Conservation (phyloP, 331 rosid species). For the Arachis monticola region DNA sequence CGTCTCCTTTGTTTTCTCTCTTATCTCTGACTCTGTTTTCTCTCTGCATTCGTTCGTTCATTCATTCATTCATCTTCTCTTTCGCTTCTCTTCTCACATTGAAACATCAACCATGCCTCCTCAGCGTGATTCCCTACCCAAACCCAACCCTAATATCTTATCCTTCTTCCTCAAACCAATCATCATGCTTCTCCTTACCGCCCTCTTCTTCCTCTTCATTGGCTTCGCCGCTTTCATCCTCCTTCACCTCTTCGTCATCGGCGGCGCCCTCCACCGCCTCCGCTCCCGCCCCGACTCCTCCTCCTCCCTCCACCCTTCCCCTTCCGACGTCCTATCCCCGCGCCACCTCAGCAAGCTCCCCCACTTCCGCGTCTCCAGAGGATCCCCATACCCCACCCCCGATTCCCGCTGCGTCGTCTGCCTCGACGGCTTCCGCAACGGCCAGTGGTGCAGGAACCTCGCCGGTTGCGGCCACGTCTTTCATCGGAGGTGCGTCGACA, state of each 20-base stretch:
- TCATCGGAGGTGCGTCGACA: conserved; percentile 73
- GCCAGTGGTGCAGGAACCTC: conserved; percentile 80
- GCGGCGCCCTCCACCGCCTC: conserved; percentile 64
- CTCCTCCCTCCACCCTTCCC: conserved; percentile 21
- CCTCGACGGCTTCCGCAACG: conserved; percentile 62
- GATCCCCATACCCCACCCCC: conserved; percentile 23
- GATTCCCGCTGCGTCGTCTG: conserved; percentile 73
- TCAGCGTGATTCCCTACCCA: conserved; percentile 46
- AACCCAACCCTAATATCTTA: conserved; percentile 60
- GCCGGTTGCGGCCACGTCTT: conserved; percentile 67
- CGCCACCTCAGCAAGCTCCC: conserved; percentile 59
- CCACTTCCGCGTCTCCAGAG: conserved; percentile 52
- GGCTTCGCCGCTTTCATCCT: conserved; percentile 75
- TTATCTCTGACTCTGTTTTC: not conserved
- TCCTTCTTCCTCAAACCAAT: conserved; percentile 73
- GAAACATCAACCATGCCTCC: conserved; percentile 34
- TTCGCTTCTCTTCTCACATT: not conserved
- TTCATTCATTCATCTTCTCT: not conserved
- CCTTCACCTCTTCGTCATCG: conserved; percentile 65
- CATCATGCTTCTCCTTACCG: conserved; percentile 73
- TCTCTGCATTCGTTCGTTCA: not conserved
- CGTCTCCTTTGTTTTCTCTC: not conserved
- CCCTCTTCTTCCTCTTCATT: conserved; percentile 81
- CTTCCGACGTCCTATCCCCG: conserved; percentile 47
- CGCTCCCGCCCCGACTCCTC: conserved; percentile 45